Evolutionary conservation across 31 red algal species (phyloP), one percentile per base, ranked within the genome.

Genomic region (Bonnemaisonia californica): DNA sequence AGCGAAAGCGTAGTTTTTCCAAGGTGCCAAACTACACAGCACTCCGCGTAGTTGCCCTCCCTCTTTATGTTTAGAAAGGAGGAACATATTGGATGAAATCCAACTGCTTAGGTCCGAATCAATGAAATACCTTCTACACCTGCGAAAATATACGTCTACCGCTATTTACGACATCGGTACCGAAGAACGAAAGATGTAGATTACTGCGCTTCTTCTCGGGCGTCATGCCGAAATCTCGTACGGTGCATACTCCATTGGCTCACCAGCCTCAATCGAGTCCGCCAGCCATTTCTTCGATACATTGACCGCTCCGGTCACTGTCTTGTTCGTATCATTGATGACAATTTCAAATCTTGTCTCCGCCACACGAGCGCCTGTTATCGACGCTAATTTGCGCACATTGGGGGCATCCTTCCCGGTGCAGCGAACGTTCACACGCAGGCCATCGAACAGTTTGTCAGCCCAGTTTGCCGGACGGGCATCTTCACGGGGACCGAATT

Each of bases 211-310:
- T n/a, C n/a, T 29, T 61, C 57, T 29, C 26, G 57, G 31, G 26
- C 32, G 37, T 28, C 0, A 41, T 41, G 24, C 21, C 23, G 48
- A 35, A 18, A 86, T 21, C 54, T 35, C 24, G 76, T 81, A 89
- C 2, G 30, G 28, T 3, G 77, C 85, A 33, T 74, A 81, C 4
- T 80, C 75, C 30, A 89, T 38, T 36, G 68, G 61, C 2, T 71
- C 76, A n/a, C 85, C 85, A 47, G 74, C 64, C 63, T 89, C 85
- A 30, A 89, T 74, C 55, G 85, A 89, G 57, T 89, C 85, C 37
- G 85, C 85, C 3, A 89, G 39, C 85, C 85, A 89, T 38, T 80
- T 89, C 55, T 89, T 89, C 39, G 60, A 27, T 16, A 89, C 85
- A 62, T 89, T 70, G 1, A 47, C 63, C 33, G 48, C 54, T 3